phyloP scores from a whole-genome alignment of 352 stramenopile genomes.

The Phytophthora ramorum region DNA sequence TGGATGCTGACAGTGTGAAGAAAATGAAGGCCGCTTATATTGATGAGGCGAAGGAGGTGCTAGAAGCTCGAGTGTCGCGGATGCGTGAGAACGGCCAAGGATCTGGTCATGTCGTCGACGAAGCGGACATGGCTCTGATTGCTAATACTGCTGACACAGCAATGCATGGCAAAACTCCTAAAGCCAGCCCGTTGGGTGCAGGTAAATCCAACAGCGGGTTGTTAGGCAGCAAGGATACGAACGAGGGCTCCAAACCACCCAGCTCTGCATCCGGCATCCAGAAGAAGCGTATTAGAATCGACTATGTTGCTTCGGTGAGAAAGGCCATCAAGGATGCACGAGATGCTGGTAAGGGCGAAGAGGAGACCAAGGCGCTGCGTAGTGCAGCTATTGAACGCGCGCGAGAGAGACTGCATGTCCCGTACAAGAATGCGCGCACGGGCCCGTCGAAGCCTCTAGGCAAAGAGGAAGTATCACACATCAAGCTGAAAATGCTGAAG shows the following conservation, averaged over 20 bases:
- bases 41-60: conserved; percentile 88
- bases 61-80: conserved; percentile 82
- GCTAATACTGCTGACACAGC: conserved; percentile 48
- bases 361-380: conserved; percentile 76
- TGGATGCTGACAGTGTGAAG: conserved; percentile 87
- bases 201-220: conserved; percentile 33
- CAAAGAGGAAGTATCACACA: conserved; percentile 83
- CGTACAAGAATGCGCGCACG: conserved; percentile 80
- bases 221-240: conserved; percentile 24
- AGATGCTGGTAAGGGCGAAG: conserved; percentile 77
- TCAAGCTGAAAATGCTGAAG: conserved; percentile 89
- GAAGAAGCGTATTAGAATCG: conserved; percentile 88
- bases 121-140: conserved; percentile 77
- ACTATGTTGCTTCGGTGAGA: conserved; percentile 86
- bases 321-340: conserved; percentile 81
- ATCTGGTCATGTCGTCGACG: conserved; percentile 78
- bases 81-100: conserved; percentile 81
- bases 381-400: conserved; percentile 80
- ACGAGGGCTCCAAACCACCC: conserved; percentile 21
- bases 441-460: conserved; percentile 78
- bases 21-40: conserved; percentile 91
- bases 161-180: conserved; percentile 48
- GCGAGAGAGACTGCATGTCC: conserved; percentile 76
- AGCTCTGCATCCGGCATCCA: conserved; percentile 36
- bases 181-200: conserved; percentile 34